A percentile compares a stretch with the other conserved stretches of the same genome.
Conservation (phyloP, 1,284 basidiomycete species). For the Malassezia dermatis region DNA sequence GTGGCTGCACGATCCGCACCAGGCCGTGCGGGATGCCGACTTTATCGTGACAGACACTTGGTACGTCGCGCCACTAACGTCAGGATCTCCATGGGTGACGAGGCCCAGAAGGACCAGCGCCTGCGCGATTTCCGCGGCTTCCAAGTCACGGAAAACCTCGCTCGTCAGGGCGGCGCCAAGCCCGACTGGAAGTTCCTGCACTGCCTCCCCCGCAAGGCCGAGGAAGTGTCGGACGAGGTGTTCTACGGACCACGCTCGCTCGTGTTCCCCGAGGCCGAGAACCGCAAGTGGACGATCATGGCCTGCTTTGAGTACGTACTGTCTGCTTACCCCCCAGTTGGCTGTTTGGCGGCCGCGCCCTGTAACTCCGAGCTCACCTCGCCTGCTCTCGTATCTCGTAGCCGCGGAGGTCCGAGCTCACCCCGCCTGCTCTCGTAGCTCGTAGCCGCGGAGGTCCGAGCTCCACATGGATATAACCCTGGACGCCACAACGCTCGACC, state of each 20-base stretch:
- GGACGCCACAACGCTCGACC: background rate
- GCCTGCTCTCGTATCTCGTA: background rate
- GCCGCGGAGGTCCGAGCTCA: background rate
- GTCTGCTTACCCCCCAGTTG: constrained; percentile 14
- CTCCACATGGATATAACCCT: background rate
- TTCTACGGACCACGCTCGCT: constrained; percentile 43
- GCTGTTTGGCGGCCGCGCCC: constrained; percentile 34
- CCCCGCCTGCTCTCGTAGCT: background rate
- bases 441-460: background rate
- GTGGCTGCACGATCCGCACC: constrained; percentile 68
- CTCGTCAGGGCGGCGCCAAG: constrained; percentile 62
- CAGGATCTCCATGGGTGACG: constrained; percentile 96
- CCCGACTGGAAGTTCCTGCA: constrained; percentile 90
- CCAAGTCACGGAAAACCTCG: constrained; percentile 70
- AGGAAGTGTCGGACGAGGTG: constrained; percentile 58
- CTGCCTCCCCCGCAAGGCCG: constrained; percentile 79
- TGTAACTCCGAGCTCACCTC: constrained; percentile 16
- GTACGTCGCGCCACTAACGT: constrained; percentile 3
- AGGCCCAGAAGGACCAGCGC: constrained; percentile 81
- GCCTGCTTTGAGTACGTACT: constrained; percentile 33
- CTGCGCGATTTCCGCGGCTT: constrained; percentile 80
- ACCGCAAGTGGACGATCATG: constrained; percentile 48
- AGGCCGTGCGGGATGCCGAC: constrained; percentile 80
- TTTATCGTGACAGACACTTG: constrained; percentile 66
- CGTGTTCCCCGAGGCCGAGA: constrained; percentile 48